A percentile compares a stretch with the other conserved stretches of the same genome.
Evolutionary conservation across 1,284 basidiomycete species (phyloP).

Genomic region (Austropuccinia psidii): DNA sequence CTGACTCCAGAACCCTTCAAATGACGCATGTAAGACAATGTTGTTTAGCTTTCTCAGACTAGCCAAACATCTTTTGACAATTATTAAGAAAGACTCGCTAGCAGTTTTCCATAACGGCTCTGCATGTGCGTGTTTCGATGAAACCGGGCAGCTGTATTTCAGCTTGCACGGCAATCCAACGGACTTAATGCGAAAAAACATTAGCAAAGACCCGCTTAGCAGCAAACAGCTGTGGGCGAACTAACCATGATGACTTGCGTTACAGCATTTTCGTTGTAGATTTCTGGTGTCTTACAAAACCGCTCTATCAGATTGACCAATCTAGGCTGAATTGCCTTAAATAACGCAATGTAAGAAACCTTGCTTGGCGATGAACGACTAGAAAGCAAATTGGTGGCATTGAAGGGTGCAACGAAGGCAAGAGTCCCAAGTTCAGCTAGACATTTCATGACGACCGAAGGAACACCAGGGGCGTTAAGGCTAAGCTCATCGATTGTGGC

Average conservation of each 20-base stretch:
- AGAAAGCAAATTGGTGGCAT: constrained; percentile 49
- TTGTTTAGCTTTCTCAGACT: neutral
- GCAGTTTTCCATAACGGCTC: constrained; percentile 86
- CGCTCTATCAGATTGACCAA: constrained; percentile 60
- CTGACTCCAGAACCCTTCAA: constrained; percentile 72
- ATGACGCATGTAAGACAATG: constrained; percentile 58
- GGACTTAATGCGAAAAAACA: constrained; percentile 53
- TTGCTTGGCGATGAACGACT: constrained; percentile 53
- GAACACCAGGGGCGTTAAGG: constrained; percentile 56
- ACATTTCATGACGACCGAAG: constrained; percentile 69
- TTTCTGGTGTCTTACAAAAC: constrained; percentile 56
- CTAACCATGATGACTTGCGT: constrained; percentile 71
- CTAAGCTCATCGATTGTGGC: constrained; percentile 63
- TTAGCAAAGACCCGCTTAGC: neutral
- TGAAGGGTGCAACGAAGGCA: constrained; percentile 70
- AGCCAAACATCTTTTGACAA: neutral
- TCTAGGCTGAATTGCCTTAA: constrained; percentile 76
- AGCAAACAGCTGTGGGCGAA: constrained; percentile 25
- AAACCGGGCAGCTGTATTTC: constrained; percentile 83
- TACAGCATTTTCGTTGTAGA: constrained; percentile 74
- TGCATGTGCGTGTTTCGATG: constrained; percentile 76
- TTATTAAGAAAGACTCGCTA: constrained; percentile 39
- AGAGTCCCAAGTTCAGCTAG: constrained; percentile 76
- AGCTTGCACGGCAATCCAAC: constrained; percentile 83
- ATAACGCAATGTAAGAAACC: constrained; percentile 76